Evolutionary conservation across 768 basidiomycete genomes (phyloP).

Genomic region (Amanita muscaria): DNA sequence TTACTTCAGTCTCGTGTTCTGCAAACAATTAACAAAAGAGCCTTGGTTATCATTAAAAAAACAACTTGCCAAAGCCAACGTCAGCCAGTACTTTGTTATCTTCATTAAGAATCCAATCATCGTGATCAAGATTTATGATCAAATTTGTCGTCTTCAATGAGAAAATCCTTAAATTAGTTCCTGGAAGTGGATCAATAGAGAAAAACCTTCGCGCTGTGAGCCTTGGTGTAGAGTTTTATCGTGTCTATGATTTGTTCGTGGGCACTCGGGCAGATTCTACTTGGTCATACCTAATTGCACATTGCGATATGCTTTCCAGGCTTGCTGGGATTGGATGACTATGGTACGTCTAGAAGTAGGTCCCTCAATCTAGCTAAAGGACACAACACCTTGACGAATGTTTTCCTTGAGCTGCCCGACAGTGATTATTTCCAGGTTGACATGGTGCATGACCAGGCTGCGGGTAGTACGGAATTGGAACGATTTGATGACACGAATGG

Average conservation of each 20-base stretch:
- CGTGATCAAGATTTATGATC: slow-evolving; percentile 95
- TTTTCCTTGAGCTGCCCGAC: slow-evolving; percentile 71
- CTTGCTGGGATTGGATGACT: slow-evolving; percentile 68
- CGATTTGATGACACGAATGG: slow-evolving; percentile 89
- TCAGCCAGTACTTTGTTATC: slow-evolving; percentile 56
- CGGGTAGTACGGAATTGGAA: slow-evolving; percentile 89
- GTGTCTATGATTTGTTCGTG: slow-evolving; percentile 57
- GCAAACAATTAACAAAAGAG: not conserved
- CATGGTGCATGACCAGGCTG: slow-evolving; percentile 71
- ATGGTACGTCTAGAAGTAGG: not conserved
- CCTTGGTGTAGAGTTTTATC: slow-evolving; percentile 87
- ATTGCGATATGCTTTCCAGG: slow-evolving; percentile 86
- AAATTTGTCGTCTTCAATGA: slow-evolving; percentile 79
- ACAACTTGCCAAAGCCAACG: slow-evolving; percentile 62
- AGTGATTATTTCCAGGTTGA: slow-evolving; percentile 75
- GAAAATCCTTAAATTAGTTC: not conserved
- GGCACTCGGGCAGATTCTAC: not conserved
- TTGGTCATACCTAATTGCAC: slow-evolving; percentile 49
- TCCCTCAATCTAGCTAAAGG: not conserved
- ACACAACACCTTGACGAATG: slow-evolving; percentile 49
- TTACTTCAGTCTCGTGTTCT: slow-evolving; percentile 97
- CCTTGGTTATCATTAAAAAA: not conserved
- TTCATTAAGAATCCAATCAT: slow-evolving; percentile 83
- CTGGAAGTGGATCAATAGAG: not conserved
- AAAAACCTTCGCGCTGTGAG: slow-evolving; percentile 86